Conservation (phyloP, 2,329 filamentous ascomycete species). For the Colletotrichum plurivorum region DNA sequence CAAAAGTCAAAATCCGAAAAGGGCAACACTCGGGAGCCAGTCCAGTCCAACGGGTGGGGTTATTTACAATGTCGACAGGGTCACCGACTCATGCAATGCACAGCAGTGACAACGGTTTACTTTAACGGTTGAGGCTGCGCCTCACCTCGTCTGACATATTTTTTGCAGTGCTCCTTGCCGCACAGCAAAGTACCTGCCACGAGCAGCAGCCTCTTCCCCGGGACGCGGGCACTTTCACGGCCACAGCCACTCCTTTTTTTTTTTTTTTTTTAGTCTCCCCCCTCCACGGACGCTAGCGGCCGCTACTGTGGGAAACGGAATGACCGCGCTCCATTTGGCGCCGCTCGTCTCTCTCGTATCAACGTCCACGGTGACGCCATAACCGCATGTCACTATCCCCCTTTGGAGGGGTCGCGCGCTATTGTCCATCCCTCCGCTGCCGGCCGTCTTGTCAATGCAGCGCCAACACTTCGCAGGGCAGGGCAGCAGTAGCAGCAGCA, state of each 20-base stretch:
- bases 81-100: conserved; percentile 37
- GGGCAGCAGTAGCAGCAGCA: background rate
- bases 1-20: conserved; percentile 40
- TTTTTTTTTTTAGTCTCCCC: background rate
- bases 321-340: conserved; percentile 39
- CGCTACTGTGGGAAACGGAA: conserved; percentile 41
- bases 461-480: background rate
- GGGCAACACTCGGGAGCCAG: conserved; percentile 5
- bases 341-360: conserved; percentile 39
- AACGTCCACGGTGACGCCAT: conserved; percentile 36
- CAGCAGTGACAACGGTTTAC: conserved; percentile 36
- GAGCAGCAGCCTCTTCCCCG: conserved; percentile 32
- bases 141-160: conserved; percentile 35
- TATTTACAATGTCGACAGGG: conserved; percentile 21
- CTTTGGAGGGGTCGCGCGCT: conserved; percentile 27
- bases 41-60: conserved; percentile 27
- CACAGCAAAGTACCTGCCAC: background rate
- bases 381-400: conserved; percentile 38
- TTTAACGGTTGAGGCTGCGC: conserved; percentile 36
- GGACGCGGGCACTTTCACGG: conserved; percentile 14
- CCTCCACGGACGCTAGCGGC: conserved; percentile 38
- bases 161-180: background rate
- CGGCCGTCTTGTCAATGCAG: conserved; percentile 10
- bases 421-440: conserved; percentile 1
- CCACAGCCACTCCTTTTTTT: conserved; percentile 31